Evolutionary conservation across 805 yeast genomes (phyloP).

Genomic region (Schwanniomyces pseudopolymorphus): DNA sequence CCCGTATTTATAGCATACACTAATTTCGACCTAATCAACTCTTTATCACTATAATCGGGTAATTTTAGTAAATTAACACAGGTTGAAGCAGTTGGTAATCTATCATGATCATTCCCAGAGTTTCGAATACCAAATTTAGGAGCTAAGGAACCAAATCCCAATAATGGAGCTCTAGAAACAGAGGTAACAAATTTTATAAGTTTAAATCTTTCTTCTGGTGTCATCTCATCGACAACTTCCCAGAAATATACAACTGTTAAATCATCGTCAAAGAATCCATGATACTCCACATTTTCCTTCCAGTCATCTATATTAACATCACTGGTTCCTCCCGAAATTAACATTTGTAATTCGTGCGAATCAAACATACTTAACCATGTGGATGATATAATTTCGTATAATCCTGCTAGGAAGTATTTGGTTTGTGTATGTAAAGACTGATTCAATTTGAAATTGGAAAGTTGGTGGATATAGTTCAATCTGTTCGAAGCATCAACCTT

Average conservation of each 20-base stretch:
- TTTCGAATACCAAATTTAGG: conserved; percentile 83
- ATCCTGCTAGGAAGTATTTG: conserved; percentile 64
- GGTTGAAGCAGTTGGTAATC: conserved; percentile 91
- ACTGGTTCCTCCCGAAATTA: conserved; percentile 76
- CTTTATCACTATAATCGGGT: conserved; percentile 75
- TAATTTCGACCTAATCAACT: conserved; percentile 58
- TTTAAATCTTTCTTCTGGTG: conserved; percentile 57
- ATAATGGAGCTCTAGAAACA: conserved; percentile 85
- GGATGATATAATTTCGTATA: conserved; percentile 64
- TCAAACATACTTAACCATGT: conserved; percentile 85
- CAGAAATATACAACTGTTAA: conserved; percentile 67
- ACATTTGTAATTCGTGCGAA: conserved; percentile 75
- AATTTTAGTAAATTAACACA: conserved; percentile 85
- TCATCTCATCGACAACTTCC: conserved; percentile 71
- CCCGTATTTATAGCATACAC: conserved; percentile 77
- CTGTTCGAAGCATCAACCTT: conserved; percentile 63
- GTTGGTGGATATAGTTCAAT: conserved; percentile 69
- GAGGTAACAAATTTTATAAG: conserved; percentile 89
- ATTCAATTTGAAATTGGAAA: conserved; percentile 80
- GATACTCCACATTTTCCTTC: conserved; percentile 58
- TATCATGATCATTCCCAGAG: conserved; percentile 51
- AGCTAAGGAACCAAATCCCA: conserved; percentile 72
- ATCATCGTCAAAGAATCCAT: conserved; percentile 58
- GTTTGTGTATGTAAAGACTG: conserved; percentile 58
- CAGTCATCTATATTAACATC: conserved; percentile 74